Conservation (phyloP, 257 asterid species). For the Echium plantagineum region DNA sequence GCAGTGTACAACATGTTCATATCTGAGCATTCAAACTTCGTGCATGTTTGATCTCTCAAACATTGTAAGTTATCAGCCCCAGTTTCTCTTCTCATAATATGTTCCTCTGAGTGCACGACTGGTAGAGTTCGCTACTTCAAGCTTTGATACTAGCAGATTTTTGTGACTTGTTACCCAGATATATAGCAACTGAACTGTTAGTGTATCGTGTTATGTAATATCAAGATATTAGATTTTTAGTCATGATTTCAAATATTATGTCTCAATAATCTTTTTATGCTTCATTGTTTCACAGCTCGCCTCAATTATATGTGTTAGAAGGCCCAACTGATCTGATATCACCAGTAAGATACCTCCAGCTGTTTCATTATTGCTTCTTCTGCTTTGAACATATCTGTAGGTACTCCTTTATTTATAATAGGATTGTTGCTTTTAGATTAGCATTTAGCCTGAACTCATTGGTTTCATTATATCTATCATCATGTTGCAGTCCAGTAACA, state of each 20-base stretch:
- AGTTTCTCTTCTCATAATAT: too few species aligned
- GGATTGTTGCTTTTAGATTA: not conserved
- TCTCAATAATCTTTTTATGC: constrained; percentile 2
- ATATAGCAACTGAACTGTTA: not conserved
- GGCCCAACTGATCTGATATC: constrained; percentile 91
- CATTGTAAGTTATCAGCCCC: too few species aligned
- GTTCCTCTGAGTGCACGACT: too few species aligned
- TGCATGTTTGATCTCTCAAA: too few species aligned
- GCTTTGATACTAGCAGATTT: too few species aligned
- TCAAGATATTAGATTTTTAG: too few species aligned
- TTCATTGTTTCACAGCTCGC: constrained; percentile 45
- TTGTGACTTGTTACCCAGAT: too few species aligned
- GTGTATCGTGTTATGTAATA: not conserved
- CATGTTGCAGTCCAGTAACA: not conserved
- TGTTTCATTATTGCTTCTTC: not conserved
- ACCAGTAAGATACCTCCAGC: constrained; percentile 35
- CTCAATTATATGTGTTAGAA: constrained; percentile 83
- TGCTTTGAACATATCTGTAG: not conserved
- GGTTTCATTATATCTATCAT: not conserved
- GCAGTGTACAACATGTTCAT: not conserved
- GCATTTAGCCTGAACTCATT: not conserved
- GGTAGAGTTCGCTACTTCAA: too few species aligned
- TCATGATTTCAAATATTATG: not conserved
- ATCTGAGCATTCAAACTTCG: not conserved
- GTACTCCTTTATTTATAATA: not conserved